Evolutionary conservation across 75 land plant genomes (phyloP), one percentile per base, ranked within the genome.

Genomic region (Isoetes taiwanensis): DNA sequence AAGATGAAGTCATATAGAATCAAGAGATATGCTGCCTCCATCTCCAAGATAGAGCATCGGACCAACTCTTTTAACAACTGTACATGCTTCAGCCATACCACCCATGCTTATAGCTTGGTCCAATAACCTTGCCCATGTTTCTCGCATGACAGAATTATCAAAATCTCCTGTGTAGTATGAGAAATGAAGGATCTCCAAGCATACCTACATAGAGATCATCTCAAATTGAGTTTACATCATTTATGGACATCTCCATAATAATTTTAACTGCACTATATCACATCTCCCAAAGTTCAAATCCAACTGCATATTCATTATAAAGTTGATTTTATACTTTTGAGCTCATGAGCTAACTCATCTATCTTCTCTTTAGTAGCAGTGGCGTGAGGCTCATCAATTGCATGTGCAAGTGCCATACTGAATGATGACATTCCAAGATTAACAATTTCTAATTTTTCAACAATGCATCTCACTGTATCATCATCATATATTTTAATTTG

Each of bases 21-120:
- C 50, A 5, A 46, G 50, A 6, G 50, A 23, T 23, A 46, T 46
- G 50, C 50, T 46, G 25, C 50, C 50, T 5, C 50, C 50, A n/a
- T 46, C 50, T 6, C 50, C 50, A n/a, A 23, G 50, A 46, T 46
- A 46, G n/a, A 46, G 50, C n/a, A 6, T 16, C 4, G 50, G 50
- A n/a, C 50, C 50, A 46, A 46, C 50, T 46, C 50, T 6, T n/a
- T 46, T 46, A 19, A 46, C 50, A 19, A 46, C 50, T 8, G 50
- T 8, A n/a, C 50, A 46, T 5, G 50, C 50, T n/a, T 46, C 50
- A n/a, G 50, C 50, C 4, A 46, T 46, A 8, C 50, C 50, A 6
- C n/a, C n/a, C 16, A 46, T 16, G 8, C 4, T 46, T 5, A 46
- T 46, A n/a, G 50, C 50, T 46, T 46, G 50, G 50, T 46, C 50